Evolutionary conservation across 2,329 filamentous ascomycete species (phyloP), one percentile per base, ranked within the genome.

Genomic region (Biscogniauxia mediterranea): DNA sequence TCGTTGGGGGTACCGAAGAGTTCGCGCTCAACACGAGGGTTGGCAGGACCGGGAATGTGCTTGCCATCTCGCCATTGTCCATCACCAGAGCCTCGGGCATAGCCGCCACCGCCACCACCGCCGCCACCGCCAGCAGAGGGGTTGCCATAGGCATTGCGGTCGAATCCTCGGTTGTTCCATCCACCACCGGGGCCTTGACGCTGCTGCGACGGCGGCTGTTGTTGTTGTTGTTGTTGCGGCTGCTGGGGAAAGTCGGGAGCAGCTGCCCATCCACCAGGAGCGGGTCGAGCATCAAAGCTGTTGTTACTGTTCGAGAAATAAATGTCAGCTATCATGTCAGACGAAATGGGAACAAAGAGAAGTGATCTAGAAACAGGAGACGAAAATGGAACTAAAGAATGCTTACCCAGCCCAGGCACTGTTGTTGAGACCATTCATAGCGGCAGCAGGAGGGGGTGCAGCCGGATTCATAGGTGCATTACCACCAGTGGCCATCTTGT

Each of bases 11-110:
- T 83, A 73, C 95, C 95, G 77, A 97, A 99, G 57, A 99, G 90
- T 75, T 99, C 95, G 71, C 93, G 93, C 85, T 99, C 95, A 54
- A 96, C 69, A 70, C 94, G 93, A 66, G 89, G 85, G 82, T 98
- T 98, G 70, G 89, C 78, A 66, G 93, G 92, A 61, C 95, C 95
- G 63, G 94, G 86, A 71, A 97, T 83, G 82, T 99, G 95, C 85
- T 98, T 97, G 78, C 95, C 95, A 69, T 98, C 94, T 74, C 89
- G 88, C 95, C 95, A 99, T 81, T 92, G 89, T 73, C 95, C 95
- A 74, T 98, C 95, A 73, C 95, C 95, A 75, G 93, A 96, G 72
- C 93, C 93, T 72, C 90, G 88, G 71, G 88, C 83, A 73, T 83
- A 70, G 69, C 82, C 80, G 66, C 76, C 75, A 52, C 74, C 74